Evolutionary conservation across 2,329 filamentous ascomycete species (phyloP).

Genomic region (Colletotrichum tamarilloi): DNA sequence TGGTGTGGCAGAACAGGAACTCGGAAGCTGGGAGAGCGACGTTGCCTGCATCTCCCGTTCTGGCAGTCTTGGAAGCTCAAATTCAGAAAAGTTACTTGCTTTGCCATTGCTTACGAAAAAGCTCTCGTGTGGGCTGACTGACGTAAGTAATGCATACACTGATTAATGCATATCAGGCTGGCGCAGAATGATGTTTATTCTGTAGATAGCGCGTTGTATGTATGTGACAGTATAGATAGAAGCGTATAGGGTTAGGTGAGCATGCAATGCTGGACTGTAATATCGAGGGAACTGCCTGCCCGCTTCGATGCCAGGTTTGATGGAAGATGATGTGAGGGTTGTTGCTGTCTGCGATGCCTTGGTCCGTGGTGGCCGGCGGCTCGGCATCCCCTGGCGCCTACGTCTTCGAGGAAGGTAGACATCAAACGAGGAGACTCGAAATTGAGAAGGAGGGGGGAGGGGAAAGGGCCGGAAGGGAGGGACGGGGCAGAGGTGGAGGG

Average conservation of each 20-base stretch:
- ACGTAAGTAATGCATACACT: slow-evolving; percentile 9
- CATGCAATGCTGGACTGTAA: slow-evolving; percentile 1
- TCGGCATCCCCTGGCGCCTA: slow-evolving; percentile 4
- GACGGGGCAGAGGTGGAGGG: background rate
- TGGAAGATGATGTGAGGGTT: slow-evolving; percentile 14
- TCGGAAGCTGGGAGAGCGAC: slow-evolving; percentile 1
- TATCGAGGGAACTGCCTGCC: background rate
- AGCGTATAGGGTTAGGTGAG: slow-evolving; percentile 2
- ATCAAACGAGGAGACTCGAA: background rate
- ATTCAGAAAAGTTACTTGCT: background rate
- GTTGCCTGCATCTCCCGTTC: background rate
- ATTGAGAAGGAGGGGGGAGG: background rate
- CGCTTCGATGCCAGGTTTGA: background rate
- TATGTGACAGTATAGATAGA: slow-evolving; percentile 21
- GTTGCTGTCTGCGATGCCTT: background rate
- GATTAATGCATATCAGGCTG: background rate
- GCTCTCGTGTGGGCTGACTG: slow-evolving; percentile 3
- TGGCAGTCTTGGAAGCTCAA: background rate
- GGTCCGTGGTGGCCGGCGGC: background rate
- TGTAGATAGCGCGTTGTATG: background rate
- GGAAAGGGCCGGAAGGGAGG: slow-evolving; percentile 8
- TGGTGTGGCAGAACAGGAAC: slow-evolving; percentile 8
- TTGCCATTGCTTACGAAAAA: background rate
- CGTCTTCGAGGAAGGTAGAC: background rate
- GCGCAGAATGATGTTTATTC: background rate